Evolutionary conservation across 1,284 basidiomycete species (phyloP).

Genomic region (Apiotrichum laibachii): DNA sequence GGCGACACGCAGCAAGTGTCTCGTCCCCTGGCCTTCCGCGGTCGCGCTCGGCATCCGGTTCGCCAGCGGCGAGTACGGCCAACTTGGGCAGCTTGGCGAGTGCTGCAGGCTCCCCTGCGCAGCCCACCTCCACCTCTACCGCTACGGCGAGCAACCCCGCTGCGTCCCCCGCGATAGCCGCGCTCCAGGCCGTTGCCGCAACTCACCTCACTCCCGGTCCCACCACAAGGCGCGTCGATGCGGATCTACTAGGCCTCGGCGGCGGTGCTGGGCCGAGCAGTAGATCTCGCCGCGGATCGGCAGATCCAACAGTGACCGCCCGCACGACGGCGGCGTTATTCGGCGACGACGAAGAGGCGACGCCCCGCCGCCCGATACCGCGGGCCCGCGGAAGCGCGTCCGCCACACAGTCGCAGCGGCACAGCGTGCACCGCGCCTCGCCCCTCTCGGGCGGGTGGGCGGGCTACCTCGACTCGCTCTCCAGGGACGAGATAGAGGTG

Average conservation of each 20-base stretch:
- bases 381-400: no score
- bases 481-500: constrained; percentile 34
- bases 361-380: neutral
- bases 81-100: no score
- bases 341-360: constrained; percentile 2
- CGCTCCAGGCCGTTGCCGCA: constrained; percentile 1
- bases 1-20: constrained; percentile 1
- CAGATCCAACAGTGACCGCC: neutral
- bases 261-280: constrained; percentile 14
- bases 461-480: constrained; percentile 29
- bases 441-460: constrained; percentile 9
- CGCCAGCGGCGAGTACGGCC: no score
- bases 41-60: neutral
- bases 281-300: neutral
- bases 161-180: neutral
- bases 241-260: constrained; percentile 26
- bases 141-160: neutral
- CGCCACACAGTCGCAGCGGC: neutral
- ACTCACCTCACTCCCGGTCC: neutral
- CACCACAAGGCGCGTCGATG: constrained; percentile 10
- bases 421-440: neutral
- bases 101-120: no score
- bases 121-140: neutral
- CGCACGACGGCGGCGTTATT: neutral
- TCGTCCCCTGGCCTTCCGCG: neutral